phyloP scores from a whole-genome alignment of 202 grass and related monocot genomes.

The Zoysia matrella region DNA sequence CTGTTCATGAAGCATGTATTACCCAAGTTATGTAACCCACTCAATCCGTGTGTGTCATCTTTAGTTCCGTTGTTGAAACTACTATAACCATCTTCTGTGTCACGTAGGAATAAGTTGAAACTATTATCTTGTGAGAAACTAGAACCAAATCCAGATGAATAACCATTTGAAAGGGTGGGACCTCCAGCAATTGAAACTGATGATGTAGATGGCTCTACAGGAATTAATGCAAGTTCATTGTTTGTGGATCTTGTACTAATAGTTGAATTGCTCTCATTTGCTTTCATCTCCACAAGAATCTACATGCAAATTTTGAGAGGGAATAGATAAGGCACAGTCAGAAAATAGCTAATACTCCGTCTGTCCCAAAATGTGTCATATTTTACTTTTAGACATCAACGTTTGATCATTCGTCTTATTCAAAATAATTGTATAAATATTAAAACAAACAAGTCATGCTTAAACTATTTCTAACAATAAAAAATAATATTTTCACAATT shows the following conservation, averaged over 20 bases:
- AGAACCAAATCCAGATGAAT: constrained; percentile 66
- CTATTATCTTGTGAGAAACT: constrained; percentile 73
- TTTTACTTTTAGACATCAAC: no score
- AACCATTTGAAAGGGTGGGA: constrained; percentile 77
- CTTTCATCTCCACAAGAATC: constrained; percentile 75
- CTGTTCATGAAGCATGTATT: constrained; percentile 99
- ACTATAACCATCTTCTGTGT: constrained; percentile 65
- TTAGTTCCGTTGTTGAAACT: constrained; percentile 68
- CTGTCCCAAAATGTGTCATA: no score
- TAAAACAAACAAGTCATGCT: no score
- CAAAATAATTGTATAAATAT: no score
- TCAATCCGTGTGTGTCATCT: constrained; percentile 72
- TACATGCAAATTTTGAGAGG: constrained; percentile 50
- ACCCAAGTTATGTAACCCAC: constrained; percentile 92
- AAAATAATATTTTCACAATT: no score
- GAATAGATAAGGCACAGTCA: constrained; percentile 18
- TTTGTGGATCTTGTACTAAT: constrained; percentile 56
- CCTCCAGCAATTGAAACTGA: constrained; percentile 89
- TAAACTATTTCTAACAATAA: no score
- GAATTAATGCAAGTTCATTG: constrained; percentile 89
- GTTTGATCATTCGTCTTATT: no score
- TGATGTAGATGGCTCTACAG: constrained; percentile 77
- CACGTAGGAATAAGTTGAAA: constrained; percentile 59
- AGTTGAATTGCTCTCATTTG: constrained; percentile 51
- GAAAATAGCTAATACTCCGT: constrained; percentile 25